Evolutionary conservation across 2,329 filamentous ascomycete species (phyloP).

Genomic region (Diplodia sapinea): DNA sequence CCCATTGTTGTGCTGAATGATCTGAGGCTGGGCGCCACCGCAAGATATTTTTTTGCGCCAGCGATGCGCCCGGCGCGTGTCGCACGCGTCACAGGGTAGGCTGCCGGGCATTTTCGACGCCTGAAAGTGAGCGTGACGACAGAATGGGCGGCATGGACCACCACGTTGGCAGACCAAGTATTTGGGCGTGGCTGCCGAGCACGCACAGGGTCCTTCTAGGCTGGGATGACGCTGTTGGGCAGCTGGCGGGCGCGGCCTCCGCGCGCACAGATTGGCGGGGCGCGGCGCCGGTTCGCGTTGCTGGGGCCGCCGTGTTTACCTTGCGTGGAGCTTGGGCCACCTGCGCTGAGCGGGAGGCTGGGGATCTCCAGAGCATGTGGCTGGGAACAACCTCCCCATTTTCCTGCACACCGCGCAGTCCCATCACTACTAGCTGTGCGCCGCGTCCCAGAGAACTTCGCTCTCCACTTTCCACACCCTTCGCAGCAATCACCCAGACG

Average conservation of each 20-base stretch:
- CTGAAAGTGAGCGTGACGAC: neutral
- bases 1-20: neutral
- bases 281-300: constrained; percentile 8
- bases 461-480: constrained; percentile 29
- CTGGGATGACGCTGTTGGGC: constrained; percentile 17
- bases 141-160: too few species aligned
- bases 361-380: constrained; percentile 17
- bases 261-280: constrained; percentile 23
- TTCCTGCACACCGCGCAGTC: constrained; percentile 24
- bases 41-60: neutral
- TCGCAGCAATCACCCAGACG: constrained; percentile 10
- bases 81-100: constrained; percentile 10
- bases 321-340: neutral
- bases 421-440: constrained; percentile 24
- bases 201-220: neutral
- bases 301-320: constrained; percentile 29
- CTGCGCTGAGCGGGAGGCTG: constrained; percentile 4
- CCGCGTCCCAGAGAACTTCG: constrained; percentile 12
- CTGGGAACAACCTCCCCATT: constrained; percentile 29
- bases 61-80: neutral
- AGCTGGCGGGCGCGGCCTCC: neutral
- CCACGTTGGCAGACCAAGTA: neutral
- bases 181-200: neutral
- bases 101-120: neutral
- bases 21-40: constrained; percentile 1